These are phyloP conservation scores for Funneliformis geosporum DNA, from an alignment of 192 early-diverging fungal genomes.

Conservation along the genomic window DNA sequence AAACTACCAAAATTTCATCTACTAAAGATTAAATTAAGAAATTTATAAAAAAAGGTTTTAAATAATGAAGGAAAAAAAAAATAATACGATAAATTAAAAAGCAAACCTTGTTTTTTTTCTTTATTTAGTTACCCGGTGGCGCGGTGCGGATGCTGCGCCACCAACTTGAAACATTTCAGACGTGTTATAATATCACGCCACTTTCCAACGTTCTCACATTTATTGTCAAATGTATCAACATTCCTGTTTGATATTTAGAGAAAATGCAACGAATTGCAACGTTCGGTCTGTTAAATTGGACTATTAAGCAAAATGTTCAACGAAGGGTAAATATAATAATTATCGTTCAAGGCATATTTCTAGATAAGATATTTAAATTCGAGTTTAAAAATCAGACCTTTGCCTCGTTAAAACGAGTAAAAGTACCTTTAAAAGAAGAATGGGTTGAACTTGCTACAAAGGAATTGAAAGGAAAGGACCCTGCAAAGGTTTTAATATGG, in stretches of 20 bases:
- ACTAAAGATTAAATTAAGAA: too few relatives aligned
- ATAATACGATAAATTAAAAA: too few relatives aligned
- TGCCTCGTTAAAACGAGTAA: slow-evolving; percentile 5
- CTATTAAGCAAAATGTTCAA: neutral
- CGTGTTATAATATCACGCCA: neutral
- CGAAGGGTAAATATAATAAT: neutral
- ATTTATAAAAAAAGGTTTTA: too few relatives aligned
- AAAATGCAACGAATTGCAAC: neutral
- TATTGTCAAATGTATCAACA: neutral
- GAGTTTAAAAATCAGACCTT: slow-evolving; percentile 18
- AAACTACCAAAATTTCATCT: too few relatives aligned
- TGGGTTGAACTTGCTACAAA: slow-evolving; percentile 77
- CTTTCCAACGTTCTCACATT: neutral
- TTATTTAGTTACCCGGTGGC: too few relatives aligned
- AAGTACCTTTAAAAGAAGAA: slow-evolving; percentile 65
- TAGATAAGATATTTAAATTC: neutral
- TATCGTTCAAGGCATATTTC: neutral
- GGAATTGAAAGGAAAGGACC: slow-evolving; percentile 88
- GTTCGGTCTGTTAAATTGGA: neutral
- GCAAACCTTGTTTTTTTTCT: too few relatives aligned
- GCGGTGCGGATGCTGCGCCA: too few relatives aligned
- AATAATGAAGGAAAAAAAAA: too few relatives aligned
- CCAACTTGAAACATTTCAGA: too few relatives aligned
- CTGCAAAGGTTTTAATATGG: slow-evolving; percentile 73
- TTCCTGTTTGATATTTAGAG: neutral